Evolutionary conservation across 345 rosid species (phyloP), one percentile per base, ranked within the genome.

Genomic region (Reutealis trisperma): DNA sequence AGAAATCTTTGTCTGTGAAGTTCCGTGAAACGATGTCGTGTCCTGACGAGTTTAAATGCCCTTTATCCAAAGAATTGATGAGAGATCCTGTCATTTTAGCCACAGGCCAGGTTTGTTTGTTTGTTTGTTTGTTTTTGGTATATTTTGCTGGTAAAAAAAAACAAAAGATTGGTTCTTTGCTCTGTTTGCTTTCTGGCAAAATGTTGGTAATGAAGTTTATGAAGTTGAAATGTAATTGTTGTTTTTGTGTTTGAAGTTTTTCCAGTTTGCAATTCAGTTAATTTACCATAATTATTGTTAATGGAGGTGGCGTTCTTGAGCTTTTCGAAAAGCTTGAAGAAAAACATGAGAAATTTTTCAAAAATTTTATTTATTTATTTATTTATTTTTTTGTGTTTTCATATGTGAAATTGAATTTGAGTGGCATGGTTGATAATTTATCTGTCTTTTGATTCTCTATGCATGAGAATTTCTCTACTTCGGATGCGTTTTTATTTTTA

Each of bases 21-120:
- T 80, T 84, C 67, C 78, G 71, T 1, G 88, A 87, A 76, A 77
- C 87, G 7, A 72, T 84, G 51, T 73, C 88, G 49, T 89, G 91
- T 75, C 99, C 99, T 25, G 93, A 91, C 1, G 97, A 90, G 85
- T 92, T 90, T 73, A 87, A 85, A 77, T 96, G 98, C 72, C 97
- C 97, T 37, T 83, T 96, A 30, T 96, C 99, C 24, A 89, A 87
- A 13, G 97, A 96, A 62, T 75, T 96, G 75, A 96, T 93, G 99
- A 84, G 87, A 79, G 98, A 96, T 89, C 99, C 98, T 55, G 97
- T 96, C 47, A 85, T 96, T 84, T 79, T 96, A 81, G 83, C 95
- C 62, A 86, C 99, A 30, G 99, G 98, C 14, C 93, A 84, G 98
- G 99, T 96, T 74, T 49, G 87, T 63, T 57, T 37, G 41, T 34